Base-by-base conservation (phyloP, 1,284 basidiomycete species). In the Cystobasidiaceae sp. region DNA sequence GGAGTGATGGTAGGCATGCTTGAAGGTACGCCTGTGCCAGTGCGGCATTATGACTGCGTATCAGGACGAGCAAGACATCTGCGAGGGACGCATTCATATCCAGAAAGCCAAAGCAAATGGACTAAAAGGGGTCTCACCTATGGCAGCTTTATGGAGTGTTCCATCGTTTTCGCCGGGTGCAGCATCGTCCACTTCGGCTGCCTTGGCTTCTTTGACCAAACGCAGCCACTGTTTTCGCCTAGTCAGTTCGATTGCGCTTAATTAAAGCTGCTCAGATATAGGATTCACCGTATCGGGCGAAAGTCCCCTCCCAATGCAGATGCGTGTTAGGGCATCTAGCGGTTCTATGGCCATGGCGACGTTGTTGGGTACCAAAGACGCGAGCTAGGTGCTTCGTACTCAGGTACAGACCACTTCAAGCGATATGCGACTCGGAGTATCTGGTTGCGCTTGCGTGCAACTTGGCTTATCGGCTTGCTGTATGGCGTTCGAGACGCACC, bases 151-250 rank as follows among this genome's bases (percentile, higher is more conserved):
- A n/a, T n/a, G n/a, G n/a, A n/a, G n/a, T n/a, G n/a, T n/a, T n/a
- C n/a, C n/a, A n/a, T n/a, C n/a, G n/a, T n/a, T n/a, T n/a, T n/a
- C 32, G 1, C 48, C 56, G 4, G 21, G 4, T 0, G n/a, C 30
- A 17, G 15, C 19, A 33, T 44, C 33, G 43, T 25, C 11, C 11
- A 30, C 32, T 11, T 46, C 23, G 13, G 30, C 23, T 17, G 28
- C n/a, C 17, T 34, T 48, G 4, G 56, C 56, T 19, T 59, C 44
- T 44, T 37, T 25, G 17, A 59, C 11, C 1, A 59, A 23, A 32
- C 56, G 56, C 0, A 59, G 44, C 56, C 56, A 59, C 56, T 59
- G 28, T 15, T 39, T 19, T n/a, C n/a, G n/a, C n/a, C n/a, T n/a
- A n/a, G n/a, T n/a, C 17, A 34, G 30, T 23, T 4, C 28, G 17